Conservation (phyloP, 2,329 filamentous ascomycete genomes). For the Lasiodiplodia hormozganensis region DNA sequence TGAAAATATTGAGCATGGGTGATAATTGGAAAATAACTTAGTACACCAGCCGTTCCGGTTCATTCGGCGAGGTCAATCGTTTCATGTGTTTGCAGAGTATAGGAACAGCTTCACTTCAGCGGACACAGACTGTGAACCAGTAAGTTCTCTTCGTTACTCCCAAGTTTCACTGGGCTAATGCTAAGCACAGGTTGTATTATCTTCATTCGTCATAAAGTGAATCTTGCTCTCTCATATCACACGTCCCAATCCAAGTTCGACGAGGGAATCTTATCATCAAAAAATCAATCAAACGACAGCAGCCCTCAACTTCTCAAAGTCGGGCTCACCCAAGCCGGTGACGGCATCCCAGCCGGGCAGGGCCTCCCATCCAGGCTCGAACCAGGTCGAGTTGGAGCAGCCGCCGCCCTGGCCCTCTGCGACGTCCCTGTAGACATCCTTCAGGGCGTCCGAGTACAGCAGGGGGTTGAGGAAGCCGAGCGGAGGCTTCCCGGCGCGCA, state of each 20-base stretch:
- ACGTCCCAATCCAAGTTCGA: neutral
- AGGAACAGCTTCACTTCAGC: too few relatives aligned
- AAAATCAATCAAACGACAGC: neutral
- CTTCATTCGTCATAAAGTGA: neutral
- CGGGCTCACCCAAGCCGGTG: conserved; percentile 57
- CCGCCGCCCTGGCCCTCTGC: conserved; percentile 41
- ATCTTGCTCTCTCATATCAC: neutral
- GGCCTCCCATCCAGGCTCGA: conserved; percentile 47
- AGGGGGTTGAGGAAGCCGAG: conserved; percentile 62
- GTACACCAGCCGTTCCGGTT: too few relatives aligned
- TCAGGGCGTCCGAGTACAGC: conserved; percentile 44
- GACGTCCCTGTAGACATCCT: conserved; percentile 49
- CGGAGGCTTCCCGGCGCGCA: conserved; percentile 53
- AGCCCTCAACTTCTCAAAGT: conserved; percentile 44
- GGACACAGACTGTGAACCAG: too few relatives aligned
- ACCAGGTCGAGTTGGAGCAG: conserved; percentile 32
- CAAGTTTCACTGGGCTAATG: too few relatives aligned
- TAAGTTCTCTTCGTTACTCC: too few relatives aligned
- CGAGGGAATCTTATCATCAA: neutral
- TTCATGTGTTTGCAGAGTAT: too few relatives aligned
- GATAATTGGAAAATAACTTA: too few relatives aligned
- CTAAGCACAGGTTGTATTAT: neutral
- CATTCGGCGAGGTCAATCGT: too few relatives aligned
- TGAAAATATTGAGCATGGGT: neutral
- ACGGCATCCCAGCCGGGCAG: conserved; percentile 57